Conservation (phyloP, 306 rosid genomes). For the Cercis canadensis region DNA sequence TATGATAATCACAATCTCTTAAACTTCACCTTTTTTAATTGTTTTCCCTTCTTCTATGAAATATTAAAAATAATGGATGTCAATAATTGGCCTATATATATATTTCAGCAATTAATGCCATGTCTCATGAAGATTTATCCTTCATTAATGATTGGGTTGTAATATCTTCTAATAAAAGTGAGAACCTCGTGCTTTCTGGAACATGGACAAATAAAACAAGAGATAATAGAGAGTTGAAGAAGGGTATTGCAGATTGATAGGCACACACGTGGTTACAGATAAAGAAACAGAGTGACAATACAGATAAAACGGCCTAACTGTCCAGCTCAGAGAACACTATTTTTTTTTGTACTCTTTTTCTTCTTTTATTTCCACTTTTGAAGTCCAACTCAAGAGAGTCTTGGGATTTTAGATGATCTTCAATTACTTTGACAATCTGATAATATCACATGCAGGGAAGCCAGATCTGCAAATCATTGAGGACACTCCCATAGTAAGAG, state of each 20-base stretch:
- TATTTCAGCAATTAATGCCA: neutral
- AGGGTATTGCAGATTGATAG: neutral
- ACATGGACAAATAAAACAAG: neutral
- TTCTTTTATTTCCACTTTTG: neutral
- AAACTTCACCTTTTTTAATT: no score
- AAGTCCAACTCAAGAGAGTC: conserved; percentile 29
- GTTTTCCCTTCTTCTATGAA: no score
- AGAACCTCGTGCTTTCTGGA: no score
- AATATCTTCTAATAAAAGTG: neutral
- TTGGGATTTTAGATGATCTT: conserved; percentile 23
- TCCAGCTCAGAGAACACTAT: no score
- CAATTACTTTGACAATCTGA: conserved; percentile 9
- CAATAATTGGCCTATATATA: no score
- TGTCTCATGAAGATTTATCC: neutral
- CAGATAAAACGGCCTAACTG: no score
- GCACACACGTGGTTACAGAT: neutral
- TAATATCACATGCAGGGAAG: conserved; percentile 21
- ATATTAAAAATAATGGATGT: no score
- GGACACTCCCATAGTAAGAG: conserved; percentile 1
- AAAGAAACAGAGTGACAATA: no score
- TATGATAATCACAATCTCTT: no score
- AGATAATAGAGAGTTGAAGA: neutral
- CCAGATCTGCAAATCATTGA: conserved; percentile 19
- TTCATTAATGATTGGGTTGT: neutral
- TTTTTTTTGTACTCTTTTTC: no score